Conservation (phyloP, 371 early-diverging fungal genomes). For the Mucor indicus region DNA sequence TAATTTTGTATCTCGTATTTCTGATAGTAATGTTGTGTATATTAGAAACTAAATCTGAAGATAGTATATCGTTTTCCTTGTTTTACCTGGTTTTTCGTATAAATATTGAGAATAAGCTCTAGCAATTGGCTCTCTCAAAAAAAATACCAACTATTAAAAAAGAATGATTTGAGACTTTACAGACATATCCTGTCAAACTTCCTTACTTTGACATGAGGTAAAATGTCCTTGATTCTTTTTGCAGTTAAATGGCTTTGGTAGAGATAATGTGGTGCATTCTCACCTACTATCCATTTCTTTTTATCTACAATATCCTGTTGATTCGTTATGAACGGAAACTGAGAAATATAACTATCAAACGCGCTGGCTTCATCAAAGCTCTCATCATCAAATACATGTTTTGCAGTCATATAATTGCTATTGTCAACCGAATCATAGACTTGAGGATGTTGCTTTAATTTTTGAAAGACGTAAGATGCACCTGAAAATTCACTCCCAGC, state of each 20-base stretch:
- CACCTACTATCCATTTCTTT: slow-evolving; percentile 29
- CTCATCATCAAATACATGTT: slow-evolving; percentile 2
- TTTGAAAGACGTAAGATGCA: slow-evolving; percentile 42
- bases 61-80: slow-evolving; percentile 2
- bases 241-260: slow-evolving; percentile 37
- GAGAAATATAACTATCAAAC: slow-evolving; percentile 38
- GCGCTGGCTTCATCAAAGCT: slow-evolving; percentile 24
- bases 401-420: background rate
- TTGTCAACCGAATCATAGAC: slow-evolving; percentile 30
- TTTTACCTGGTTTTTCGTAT: slow-evolving; percentile 22
- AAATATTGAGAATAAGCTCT: slow-evolving; percentile 55
- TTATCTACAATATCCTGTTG: slow-evolving; percentile 10
- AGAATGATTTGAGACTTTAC: too few species aligned
- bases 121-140: slow-evolving; percentile 54
- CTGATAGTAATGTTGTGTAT: background rate
- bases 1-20: slow-evolving; percentile 2
- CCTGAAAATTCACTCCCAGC: slow-evolving; percentile 55
- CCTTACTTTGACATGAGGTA: slow-evolving; percentile 40
- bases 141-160: slow-evolving; percentile 40
- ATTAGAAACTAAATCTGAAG: background rate
- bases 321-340: slow-evolving; percentile 30
- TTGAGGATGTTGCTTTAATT: slow-evolving; percentile 50
- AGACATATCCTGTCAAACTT: too few species aligned
- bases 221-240: slow-evolving; percentile 29
- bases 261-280: slow-evolving; percentile 42